These are phyloP conservation scores for Leishmania amazonensis DNA, from an alignment of 208 protist genomes.

Conservation along the genomic window DNA sequence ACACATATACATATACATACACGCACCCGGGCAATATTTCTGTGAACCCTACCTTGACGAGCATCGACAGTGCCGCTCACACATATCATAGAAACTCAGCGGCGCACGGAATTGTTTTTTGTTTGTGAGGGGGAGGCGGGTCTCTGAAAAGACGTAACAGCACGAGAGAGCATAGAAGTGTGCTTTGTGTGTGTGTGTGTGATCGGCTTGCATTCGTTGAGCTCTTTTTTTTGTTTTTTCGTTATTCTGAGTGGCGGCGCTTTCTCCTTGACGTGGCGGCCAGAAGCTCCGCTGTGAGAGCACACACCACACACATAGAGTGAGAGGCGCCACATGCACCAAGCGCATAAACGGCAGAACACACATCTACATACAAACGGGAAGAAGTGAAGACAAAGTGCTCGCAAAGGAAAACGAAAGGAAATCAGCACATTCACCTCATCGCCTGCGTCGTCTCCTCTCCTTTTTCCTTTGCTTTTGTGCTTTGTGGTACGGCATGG, in stretches of 20 bases:
- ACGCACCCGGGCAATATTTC: not conserved
- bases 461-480: not conserved
- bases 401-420: not conserved
- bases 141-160: not conserved
- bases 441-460: not conserved
- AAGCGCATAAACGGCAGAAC: not conserved
- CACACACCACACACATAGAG: not conserved
- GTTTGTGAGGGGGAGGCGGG: not conserved
- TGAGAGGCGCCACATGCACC: too few species aligned
- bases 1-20: not conserved
- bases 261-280: not conserved
- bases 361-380: not conserved
- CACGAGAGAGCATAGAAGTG: not conserved
- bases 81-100: not conserved
- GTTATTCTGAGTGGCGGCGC: not conserved
- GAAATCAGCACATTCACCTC: not conserved
- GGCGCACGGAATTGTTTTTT: not conserved
- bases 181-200: not conserved
- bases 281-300: not conserved
- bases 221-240: too few species aligned
- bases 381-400: not conserved
- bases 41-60: not conserved
- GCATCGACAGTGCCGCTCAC: not conserved
- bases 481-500: constrained; percentile 7
- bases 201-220: not conserved